Evolutionary conservation across 2,329 filamentous ascomycete genomes (phyloP).

Genomic region (Monilinia aucupariae): DNA sequence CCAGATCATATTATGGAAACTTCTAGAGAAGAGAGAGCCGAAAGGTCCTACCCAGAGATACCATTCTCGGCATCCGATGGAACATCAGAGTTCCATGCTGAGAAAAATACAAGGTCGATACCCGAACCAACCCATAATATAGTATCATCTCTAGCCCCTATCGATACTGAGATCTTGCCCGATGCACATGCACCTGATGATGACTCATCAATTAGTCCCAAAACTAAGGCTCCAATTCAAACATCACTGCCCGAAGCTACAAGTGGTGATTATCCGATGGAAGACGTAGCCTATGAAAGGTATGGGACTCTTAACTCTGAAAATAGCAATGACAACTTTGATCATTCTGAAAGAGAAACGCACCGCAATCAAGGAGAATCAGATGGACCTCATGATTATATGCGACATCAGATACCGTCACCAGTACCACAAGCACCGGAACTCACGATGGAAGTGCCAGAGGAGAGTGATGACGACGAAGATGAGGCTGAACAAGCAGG

Average conservation of each 20-base stretch:
- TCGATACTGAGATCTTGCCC: constrained; percentile 7
- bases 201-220: constrained; percentile 10
- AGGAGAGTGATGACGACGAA: constrained; percentile 25
- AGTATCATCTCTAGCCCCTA: neutral
- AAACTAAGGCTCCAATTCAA: neutral
- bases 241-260: neutral
- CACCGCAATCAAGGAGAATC: neutral
- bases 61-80: neutral
- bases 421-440: constrained; percentile 9
- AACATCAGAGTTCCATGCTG: neutral
- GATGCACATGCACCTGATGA: constrained; percentile 8
- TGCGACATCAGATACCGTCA: neutral
- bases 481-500: constrained; percentile 20
- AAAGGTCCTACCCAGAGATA: too few species aligned
- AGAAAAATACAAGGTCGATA: neutral
- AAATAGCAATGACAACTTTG: neutral
- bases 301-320: neutral
- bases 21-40: neutral
- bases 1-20: neutral
- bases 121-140: neutral
- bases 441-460: constrained; percentile 16
- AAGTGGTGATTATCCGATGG: constrained; percentile 2
- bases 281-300: neutral
- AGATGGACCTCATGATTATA: neutral
- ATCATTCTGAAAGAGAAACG: neutral